A percentile compares a stretch with the other conserved stretches of the same genome.
Conservation (phyloP, 2,329 filamentous ascomycete genomes). For the Phoma sp. region DNA sequence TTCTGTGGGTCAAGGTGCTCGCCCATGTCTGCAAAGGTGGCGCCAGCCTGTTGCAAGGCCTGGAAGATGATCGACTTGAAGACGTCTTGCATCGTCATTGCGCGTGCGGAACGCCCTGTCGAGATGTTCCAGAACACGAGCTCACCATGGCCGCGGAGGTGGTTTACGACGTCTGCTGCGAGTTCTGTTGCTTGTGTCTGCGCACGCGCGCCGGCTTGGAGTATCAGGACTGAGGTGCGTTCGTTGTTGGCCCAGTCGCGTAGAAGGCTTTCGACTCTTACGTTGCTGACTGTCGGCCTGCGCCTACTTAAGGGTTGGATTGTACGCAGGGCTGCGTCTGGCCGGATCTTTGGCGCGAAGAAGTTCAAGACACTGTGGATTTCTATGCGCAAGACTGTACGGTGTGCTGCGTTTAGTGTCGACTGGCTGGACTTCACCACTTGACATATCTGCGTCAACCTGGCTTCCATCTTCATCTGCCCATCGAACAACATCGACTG, state of each 20-base stretch:
- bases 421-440: neutral
- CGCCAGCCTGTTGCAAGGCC: neutral
- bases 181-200: constrained; percentile 12
- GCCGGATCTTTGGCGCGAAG: neutral
- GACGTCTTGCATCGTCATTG: neutral
- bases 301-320: neutral
- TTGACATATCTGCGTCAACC: neutral
- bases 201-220: constrained; percentile 1
- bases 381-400: neutral
- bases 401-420: neutral
- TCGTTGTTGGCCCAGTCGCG: neutral
- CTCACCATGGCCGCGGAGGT: neutral
- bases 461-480: neutral
- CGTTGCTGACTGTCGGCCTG: neutral
- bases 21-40: constrained; percentile 3
- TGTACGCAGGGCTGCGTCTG: neutral
- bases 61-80: constrained; percentile 11
- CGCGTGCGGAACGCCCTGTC: neutral
- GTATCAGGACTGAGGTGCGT: constrained; percentile 1
- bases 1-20: constrained; percentile 14
- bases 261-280: neutral
- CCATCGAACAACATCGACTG: neutral
- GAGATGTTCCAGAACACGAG: constrained; percentile 14
- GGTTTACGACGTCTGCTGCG: constrained; percentile 7
- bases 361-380: neutral